Evolutionary conservation across 1,284 basidiomycete genomes (phyloP).

Genomic region (Anthracocystis panici-leucophaei): DNA sequence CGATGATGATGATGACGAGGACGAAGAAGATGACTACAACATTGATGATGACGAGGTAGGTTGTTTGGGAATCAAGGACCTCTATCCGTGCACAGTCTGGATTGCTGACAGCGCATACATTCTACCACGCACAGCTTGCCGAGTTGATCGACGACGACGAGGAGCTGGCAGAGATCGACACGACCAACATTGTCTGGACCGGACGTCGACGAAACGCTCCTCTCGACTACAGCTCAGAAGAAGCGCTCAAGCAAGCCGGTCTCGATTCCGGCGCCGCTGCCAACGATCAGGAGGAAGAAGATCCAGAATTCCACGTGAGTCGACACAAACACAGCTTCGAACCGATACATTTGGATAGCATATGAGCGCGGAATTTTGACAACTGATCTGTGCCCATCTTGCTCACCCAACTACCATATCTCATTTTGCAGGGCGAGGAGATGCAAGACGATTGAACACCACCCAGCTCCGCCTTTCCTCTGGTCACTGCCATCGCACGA

Average conservation of each 20-base stretch:
- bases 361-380: too few relatives aligned
- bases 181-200: slow-evolving; percentile 55
- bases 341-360: neutral
- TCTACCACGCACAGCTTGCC: slow-evolving; percentile 21
- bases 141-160: slow-evolving; percentile 53
- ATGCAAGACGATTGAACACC: slow-evolving; percentile 28
- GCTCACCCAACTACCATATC: neutral
- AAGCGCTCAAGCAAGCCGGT: slow-evolving; percentile 58
- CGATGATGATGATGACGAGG: slow-evolving; percentile 45
- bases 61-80: neutral
- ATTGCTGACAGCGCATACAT: slow-evolving; percentile 6
- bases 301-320: slow-evolving; percentile 55
- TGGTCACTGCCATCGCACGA: neutral
- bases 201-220: slow-evolving; percentile 51
- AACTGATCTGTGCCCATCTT: slow-evolving; percentile 1
- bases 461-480: neutral
- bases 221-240: slow-evolving; percentile 61
- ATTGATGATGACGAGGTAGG: slow-evolving; percentile 49
- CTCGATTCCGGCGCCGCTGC: slow-evolving; percentile 28
- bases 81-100: neutral
- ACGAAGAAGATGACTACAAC: slow-evolving; percentile 39
- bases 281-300: slow-evolving; percentile 51
- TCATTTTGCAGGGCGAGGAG: slow-evolving; percentile 23
- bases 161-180: slow-evolving; percentile 52
- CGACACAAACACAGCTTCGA: neutral